Conservation (phyloP, 148 eudicot genomes). For the Talinum fruticosum region DNA sequence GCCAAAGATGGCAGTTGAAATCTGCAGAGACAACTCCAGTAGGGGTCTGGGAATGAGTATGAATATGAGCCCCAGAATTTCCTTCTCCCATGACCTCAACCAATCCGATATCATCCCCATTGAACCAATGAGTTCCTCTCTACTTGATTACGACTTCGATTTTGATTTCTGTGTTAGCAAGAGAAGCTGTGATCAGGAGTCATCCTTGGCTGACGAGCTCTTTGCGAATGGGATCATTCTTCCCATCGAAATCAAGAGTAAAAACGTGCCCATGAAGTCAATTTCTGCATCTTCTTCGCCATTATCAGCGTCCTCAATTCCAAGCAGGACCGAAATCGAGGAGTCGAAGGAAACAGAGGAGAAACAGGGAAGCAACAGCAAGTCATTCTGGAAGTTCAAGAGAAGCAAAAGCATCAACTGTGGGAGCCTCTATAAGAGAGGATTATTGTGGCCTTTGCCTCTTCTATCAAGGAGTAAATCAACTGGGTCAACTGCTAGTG, state of each 20-base stretch:
- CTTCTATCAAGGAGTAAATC: slow-evolving; percentile 74
- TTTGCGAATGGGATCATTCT: slow-evolving; percentile 70
- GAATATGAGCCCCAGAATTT: slow-evolving; percentile 66
- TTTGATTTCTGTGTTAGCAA: slow-evolving; percentile 65
- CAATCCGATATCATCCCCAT: slow-evolving; percentile 55
- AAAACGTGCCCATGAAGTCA: slow-evolving; percentile 7
- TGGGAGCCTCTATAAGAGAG: slow-evolving; percentile 51
- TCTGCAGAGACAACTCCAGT: slow-evolving; percentile 48
- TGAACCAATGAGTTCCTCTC: slow-evolving; percentile 47
- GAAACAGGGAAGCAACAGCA: slow-evolving; percentile 33
- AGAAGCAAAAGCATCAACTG: slow-evolving; percentile 75
- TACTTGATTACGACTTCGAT: slow-evolving; percentile 53
- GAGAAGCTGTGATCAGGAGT: slow-evolving; percentile 37
- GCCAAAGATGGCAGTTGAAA: slow-evolving; percentile 54
- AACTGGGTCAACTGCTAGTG: slow-evolving; percentile 56
- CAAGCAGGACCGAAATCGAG: not conserved
- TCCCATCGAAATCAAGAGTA: slow-evolving; percentile 48
- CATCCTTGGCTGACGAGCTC: slow-evolving; percentile 78
- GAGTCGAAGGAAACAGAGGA: slow-evolving; percentile 21
- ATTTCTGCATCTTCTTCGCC: slow-evolving; percentile 23
- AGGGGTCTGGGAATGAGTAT: slow-evolving; percentile 13
- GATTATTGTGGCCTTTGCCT: slow-evolving; percentile 74
- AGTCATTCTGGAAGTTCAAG: slow-evolving; percentile 80
- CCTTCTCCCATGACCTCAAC: slow-evolving; percentile 78
- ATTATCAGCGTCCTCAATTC: slow-evolving; percentile 5